A percentile compares a stretch with the other conserved stretches of the same genome.
phyloP scores from a whole-genome alignment of 2,329 filamentous ascomycete species.

The Neoarthrinium moseri region DNA sequence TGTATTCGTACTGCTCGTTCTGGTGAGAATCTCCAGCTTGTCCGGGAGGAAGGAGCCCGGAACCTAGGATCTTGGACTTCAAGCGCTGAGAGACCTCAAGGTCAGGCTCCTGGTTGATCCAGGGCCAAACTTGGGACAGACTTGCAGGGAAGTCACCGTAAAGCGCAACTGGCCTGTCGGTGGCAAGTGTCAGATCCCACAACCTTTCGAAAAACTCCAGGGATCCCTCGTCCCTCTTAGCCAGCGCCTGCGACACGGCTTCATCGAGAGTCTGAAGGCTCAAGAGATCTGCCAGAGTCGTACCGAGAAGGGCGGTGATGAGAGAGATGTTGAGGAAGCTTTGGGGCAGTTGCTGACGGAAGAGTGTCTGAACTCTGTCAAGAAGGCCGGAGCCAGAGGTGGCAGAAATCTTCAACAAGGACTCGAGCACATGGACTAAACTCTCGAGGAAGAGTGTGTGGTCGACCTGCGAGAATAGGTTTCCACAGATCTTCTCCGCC shows the following conservation, averaged over 20 bases:
- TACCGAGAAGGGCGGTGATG: constrained; percentile 55
- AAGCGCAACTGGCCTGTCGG: constrained; percentile 73
- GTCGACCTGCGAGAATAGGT: constrained; percentile 51
- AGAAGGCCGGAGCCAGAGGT: constrained; percentile 47
- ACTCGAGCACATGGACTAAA: constrained; percentile 61
- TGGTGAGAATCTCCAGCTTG: constrained; percentile 56
- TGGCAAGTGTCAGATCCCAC: constrained; percentile 75
- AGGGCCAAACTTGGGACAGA: constrained; percentile 76
- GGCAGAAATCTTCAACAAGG: constrained; percentile 55
- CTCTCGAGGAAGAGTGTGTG: constrained; percentile 60
- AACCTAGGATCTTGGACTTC: constrained; percentile 57
- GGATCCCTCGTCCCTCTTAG: constrained; percentile 67
- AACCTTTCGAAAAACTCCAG: constrained; percentile 79
- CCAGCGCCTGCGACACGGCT: constrained; percentile 71
- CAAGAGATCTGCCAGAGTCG: constrained; percentile 60
- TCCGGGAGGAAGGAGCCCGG: constrained; percentile 36
- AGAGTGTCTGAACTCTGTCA: constrained; percentile 53
- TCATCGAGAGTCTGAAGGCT: constrained; percentile 67
- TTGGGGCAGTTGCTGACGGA: constrained; percentile 55
- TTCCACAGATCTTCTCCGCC: constrained; percentile 57
- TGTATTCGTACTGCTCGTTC: constrained; percentile 85
- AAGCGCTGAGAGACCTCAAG: constrained; percentile 67
- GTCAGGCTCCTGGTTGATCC: constrained; percentile 72
- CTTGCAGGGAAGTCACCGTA: constrained; percentile 85
- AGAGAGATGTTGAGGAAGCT: constrained; percentile 57